These are phyloP conservation scores for Ziziphus jujuba DNA, from an alignment of 306 rosid genomes.

Conservation along the genomic window DNA sequence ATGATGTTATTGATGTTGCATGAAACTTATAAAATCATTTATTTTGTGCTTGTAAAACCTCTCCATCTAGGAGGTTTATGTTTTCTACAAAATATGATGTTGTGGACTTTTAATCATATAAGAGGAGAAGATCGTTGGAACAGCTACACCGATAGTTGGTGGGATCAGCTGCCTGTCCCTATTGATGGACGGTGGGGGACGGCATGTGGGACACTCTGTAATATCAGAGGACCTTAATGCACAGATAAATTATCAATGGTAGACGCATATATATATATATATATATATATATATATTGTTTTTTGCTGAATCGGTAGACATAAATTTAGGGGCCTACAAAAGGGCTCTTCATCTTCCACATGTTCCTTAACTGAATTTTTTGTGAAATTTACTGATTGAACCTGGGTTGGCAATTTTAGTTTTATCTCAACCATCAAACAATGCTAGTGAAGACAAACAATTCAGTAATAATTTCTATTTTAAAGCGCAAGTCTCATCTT, in stretches of 20 bases:
- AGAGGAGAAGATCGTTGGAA: neutral
- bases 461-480: neutral
- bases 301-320: too few species aligned
- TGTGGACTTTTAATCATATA: neutral
- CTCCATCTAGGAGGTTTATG: neutral
- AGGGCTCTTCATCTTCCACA: neutral
- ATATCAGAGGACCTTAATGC: neutral
- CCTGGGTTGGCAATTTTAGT: neutral
- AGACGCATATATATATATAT: too few species aligned
- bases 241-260: neutral
- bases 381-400: neutral
- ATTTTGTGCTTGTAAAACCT: neutral
- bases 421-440: neutral
- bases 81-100: neutral
- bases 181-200: neutral
- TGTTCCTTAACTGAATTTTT: neutral
- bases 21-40: neutral
- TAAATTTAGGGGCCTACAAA: constrained; percentile 3
- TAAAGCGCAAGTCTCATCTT: constrained; percentile 7
- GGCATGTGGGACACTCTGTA: neutral
- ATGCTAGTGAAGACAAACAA: neutral
- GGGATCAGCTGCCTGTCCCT: too few species aligned
- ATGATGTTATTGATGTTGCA: neutral
- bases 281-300: too few species aligned
- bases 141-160: too few species aligned